Percentiles rank a stretch among this genome's conserved stretches.
phyloP scores from a whole-genome alignment of 768 basidiomycete genomes.

The Amanita rimosa region DNA sequence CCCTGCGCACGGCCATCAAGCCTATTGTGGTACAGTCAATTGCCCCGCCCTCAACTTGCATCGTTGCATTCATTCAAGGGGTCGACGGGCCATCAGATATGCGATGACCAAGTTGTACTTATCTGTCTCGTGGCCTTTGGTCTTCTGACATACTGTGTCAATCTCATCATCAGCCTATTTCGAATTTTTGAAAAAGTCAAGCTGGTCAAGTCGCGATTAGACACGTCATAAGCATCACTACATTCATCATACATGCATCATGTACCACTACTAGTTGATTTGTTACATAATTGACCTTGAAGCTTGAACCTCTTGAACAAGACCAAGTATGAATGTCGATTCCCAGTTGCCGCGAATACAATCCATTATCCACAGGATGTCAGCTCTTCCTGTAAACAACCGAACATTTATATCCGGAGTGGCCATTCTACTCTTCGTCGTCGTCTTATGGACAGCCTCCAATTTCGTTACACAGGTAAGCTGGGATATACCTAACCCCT shows the following conservation, averaged over 20 bases:
- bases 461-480: constrained; percentile 80
- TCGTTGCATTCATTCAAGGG: constrained; percentile 30
- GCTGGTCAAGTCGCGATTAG: constrained; percentile 64
- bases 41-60: constrained; percentile 38
- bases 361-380: constrained; percentile 5
- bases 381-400: constrained; percentile 10
- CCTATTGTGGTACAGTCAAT: constrained; percentile 64
- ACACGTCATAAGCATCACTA: too few species aligned
- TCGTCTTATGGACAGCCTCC: constrained; percentile 79
- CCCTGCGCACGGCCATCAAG: constrained; percentile 55
- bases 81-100: constrained; percentile 46
- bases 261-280: background rate
- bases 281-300: background rate
- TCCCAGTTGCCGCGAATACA: background rate
- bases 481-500: background rate
- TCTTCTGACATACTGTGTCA: constrained; percentile 72
- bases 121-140: constrained; percentile 72
- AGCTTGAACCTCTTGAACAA: too few species aligned
- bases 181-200: constrained; percentile 88
- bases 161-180: constrained; percentile 76
- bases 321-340: background rate
- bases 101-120: constrained; percentile 66
- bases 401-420: constrained; percentile 47
- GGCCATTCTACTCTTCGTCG: constrained; percentile 59
- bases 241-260: too few species aligned